Conservation (phyloP, 495 filamentous ascomycete genomes). For the Astrocystis sublimbata region DNA sequence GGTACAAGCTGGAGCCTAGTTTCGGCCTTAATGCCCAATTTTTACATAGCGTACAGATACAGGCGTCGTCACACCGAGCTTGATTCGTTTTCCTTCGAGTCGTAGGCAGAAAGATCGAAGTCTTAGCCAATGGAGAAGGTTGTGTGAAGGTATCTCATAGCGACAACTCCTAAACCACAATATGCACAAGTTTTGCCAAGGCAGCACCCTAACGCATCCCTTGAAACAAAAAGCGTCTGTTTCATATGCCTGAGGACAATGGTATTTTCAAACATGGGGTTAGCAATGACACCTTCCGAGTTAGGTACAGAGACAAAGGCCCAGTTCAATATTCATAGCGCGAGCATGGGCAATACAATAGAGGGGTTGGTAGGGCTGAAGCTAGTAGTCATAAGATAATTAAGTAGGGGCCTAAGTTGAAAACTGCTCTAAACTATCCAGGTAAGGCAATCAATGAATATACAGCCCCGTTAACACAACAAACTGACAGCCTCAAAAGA, state of each 20-base stretch:
- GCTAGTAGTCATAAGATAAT: neutral
- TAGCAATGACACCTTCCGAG: neutral
- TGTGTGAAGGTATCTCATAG: neutral
- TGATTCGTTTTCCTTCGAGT: neutral
- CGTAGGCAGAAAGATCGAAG: neutral
- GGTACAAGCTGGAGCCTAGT: neutral
- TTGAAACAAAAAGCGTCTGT: constrained; percentile 1
- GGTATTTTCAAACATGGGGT: neutral
- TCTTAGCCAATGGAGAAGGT: neutral
- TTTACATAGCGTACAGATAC: no score
- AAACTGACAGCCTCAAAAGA: neutral
- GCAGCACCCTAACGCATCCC: neutral
- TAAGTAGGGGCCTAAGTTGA: no score
- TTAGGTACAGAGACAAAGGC: neutral
- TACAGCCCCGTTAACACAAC: no score
- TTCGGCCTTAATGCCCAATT: neutral
- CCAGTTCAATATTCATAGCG: no score
- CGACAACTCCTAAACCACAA: no score
- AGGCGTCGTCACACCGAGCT: neutral
- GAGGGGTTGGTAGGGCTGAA: neutral
- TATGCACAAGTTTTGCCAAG: neutral
- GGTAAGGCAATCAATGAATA: no score
- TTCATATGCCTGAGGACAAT: neutral
- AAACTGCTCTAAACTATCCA: no score
- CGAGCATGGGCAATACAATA: neutral